Base-by-base conservation (phyloP, 495 filamentous ascomycete species). In the Coniosporium apollinis region DNA sequence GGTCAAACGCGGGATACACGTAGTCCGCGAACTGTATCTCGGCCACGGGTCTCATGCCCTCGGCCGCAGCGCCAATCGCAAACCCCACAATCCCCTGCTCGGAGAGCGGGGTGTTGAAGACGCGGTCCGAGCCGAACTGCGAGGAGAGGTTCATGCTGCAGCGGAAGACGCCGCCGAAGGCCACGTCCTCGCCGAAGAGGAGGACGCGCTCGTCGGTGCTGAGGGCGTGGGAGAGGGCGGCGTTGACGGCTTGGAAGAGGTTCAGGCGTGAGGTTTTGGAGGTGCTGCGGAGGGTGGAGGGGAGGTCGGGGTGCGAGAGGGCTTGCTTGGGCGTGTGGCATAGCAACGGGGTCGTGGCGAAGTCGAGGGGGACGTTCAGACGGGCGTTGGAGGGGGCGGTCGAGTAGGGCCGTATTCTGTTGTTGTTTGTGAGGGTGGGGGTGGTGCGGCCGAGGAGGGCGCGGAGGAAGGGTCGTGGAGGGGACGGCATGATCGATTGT, bases 21-120 rank as follows among this genome's bases (percentile, higher is more conserved):
- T 97, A 97, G 57, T 97, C 89, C 22, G 89, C 91, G 49, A 97
- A 97, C 57, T 97, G 89, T 34, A 97, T 89, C 60, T 97, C 89
- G 1, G 91, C 87, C 13, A 97, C 72, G 0, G 89, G 81, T 34
- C 78, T 81, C 79, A 93, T 83, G 4, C 89, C 89, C 58, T 94
- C 77, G 14, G 82, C 77, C 0, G 87, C 87, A 13, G 74, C 70
- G 1, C 89, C 89, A 48, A 94, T 82, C 8, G 78, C 91, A 48
- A 96, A 96, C 0, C 89, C 89, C 34, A 87, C 70, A 46, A 97
- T 92, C 1, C 89, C 89, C 56, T 96, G 89, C 47, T 97, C 89
- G 9, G 76, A 78, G 46, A 97, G 58, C 1, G 89, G 91, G 15
- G 91, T 96, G 54, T 97, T 97, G 65, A 97, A 97, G 19, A 97